A percentile compares a stretch with the other conserved stretches of the same genome.
phyloP scores from a whole-genome alignment of 768 basidiomycete species.

The Boletellus ananiceps region DNA sequence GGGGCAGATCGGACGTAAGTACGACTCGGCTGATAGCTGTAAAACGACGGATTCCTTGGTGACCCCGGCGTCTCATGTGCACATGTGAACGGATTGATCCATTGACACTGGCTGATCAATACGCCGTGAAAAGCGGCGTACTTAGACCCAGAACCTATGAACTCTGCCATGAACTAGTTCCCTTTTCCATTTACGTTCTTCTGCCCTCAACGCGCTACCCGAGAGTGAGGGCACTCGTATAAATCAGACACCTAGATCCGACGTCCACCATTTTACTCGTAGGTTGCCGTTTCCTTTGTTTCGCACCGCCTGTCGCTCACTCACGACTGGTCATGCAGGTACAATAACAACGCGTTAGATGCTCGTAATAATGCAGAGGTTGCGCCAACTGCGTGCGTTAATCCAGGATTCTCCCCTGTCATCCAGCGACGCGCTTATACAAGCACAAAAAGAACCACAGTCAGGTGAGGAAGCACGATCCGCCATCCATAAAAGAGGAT shows the following conservation, averaged over 20 bases:
- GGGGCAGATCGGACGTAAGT: too few relatives aligned
- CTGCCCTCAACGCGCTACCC: neutral
- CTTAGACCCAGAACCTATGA: neutral
- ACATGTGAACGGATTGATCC: too few relatives aligned
- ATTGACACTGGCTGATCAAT: neutral
- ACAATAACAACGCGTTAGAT: neutral
- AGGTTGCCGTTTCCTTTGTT: neutral
- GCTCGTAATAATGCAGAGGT: neutral
- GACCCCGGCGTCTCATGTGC: too few relatives aligned
- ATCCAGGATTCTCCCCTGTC: neutral
- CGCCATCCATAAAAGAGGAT: neutral
- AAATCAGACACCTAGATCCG: too few relatives aligned
- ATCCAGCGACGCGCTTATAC: neutral
- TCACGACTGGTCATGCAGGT: neutral
- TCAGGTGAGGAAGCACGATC: conserved; percentile 5
- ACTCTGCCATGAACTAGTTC: neutral
- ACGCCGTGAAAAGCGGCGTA: neutral
- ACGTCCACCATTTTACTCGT: neutral
- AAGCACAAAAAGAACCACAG: neutral
- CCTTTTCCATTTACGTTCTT: neutral
- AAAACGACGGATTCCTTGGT: too few relatives aligned
- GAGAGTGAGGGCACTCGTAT: too few relatives aligned
- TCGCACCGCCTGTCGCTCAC: neutral
- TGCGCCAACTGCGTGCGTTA: neutral
- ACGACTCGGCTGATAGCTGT: too few relatives aligned